Percentiles rank a stretch among this genome's conserved stretches.
phyloP scores from a whole-genome alignment of 208 protist species.

The Leishmania lainsoni region DNA sequence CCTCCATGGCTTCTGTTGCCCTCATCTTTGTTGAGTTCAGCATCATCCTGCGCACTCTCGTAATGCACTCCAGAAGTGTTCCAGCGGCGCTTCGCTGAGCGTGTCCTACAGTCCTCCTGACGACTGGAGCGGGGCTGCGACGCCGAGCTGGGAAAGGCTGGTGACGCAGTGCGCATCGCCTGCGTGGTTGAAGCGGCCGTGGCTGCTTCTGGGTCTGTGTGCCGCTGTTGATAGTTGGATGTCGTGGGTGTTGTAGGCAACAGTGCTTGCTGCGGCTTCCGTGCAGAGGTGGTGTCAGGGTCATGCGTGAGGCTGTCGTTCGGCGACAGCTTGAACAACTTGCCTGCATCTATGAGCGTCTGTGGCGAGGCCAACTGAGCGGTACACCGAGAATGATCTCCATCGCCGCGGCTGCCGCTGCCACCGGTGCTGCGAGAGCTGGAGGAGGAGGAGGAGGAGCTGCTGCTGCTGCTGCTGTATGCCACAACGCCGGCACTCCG shows the following conservation, averaged over 20 bases:
- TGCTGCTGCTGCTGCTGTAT: not conserved
- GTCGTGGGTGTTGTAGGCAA: not conserved
- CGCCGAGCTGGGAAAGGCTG: not conserved
- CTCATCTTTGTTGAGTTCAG: too few relatives aligned
- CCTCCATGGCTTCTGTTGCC: not conserved
- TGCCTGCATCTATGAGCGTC: constrained; percentile 11
- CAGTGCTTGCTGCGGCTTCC: not conserved
- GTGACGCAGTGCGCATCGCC: not conserved
- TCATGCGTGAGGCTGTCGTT: not conserved
- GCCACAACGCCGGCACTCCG: not conserved
- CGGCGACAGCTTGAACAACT: constrained; percentile 13
- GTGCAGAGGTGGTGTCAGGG: not conserved
- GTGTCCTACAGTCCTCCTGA: too few relatives aligned
- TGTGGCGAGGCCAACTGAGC: not conserved
- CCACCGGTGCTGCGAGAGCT: not conserved
- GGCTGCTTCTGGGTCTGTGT: not conserved
- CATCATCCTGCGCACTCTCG: not conserved
- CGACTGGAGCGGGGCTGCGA: too few relatives aligned
- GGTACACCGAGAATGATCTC: not conserved
- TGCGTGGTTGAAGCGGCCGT: not conserved
- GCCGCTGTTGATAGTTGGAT: not conserved
- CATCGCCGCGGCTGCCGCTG: not conserved
- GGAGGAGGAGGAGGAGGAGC: not conserved
- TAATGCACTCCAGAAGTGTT: not conserved
- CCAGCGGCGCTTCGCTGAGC: not conserved